Base-by-base conservation (phyloP, 176 grass and related monocot genomes). In the Rhynchospora pubera region DNA sequence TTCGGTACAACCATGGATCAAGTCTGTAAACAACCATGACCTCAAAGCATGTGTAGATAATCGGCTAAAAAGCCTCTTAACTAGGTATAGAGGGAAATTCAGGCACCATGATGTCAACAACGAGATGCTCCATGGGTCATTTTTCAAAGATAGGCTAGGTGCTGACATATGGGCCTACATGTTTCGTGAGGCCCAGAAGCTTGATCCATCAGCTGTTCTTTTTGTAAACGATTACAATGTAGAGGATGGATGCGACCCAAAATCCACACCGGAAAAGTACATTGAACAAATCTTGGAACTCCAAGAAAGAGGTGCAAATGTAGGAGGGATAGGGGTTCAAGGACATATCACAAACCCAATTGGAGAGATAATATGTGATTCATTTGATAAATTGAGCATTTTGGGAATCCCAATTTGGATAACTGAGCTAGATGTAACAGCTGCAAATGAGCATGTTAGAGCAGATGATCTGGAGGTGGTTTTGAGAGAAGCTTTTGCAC, bases 191-290 rank as follows among this genome's bases (percentile, higher is more conserved):
- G 85, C 96, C 74, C 92, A 95, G 76, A 88, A 88, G 69, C 84
- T 94, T 14, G 96, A 98, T 79, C 90, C 96, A 84, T 93, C 88
- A 56, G 90, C 92, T 4, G 82, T 95, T 66, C 89, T 98, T 43
- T 98, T 93, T 87, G 96, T 98, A 59, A 98, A 98, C 18, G 96
- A 98, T 55, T 98, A 98, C 63, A 95, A 98, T 28, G 92, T 98
- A 5, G 96, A 94, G 88, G 96, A 98, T 68, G 79, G 92, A n/a
- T 98, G 92, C 3, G 96, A 98, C 50, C 77, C 89, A 7, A 98
- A 98, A 84, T 94, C 96, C 7, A 91, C 90, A 12, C 96, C 92
- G 22, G 90, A 91, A 55, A 98, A 85, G 64, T 94, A 85, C 6
- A 23, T 98, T n/a, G 86, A 94, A 62, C 96, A 98, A 57, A 88